These are phyloP conservation scores for Alternaria alternata DNA, from an alignment of 2,329 filamentous ascomycete genomes.

Conservation along the genomic window DNA sequence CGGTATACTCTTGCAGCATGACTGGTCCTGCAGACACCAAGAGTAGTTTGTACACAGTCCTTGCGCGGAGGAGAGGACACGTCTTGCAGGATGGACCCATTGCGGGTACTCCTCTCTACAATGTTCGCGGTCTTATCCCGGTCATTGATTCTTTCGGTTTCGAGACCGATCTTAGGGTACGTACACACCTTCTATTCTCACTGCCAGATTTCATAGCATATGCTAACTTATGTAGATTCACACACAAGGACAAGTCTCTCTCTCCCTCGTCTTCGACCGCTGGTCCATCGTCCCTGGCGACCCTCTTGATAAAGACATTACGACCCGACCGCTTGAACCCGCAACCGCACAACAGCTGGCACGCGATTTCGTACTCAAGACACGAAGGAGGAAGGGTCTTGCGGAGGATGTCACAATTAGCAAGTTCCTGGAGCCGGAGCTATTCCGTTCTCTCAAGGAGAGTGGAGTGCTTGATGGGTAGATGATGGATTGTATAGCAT, in stretches of 20 bases:
- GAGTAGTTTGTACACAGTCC: conserved; percentile 87
- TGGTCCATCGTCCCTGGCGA: conserved; percentile 97
- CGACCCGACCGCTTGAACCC: conserved; percentile 83
- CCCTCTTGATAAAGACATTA: conserved; percentile 86
- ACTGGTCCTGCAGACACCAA: conserved; percentile 91
- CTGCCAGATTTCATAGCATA: neutral
- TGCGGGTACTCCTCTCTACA: conserved; percentile 91
- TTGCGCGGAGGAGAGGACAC: conserved; percentile 87
- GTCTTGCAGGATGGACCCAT: conserved; percentile 94
- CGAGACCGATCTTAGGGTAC: conserved; percentile 84
- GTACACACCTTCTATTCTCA: conserved; percentile 25
- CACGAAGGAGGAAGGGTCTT: conserved; percentile 87
- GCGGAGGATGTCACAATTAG: conserved; percentile 95
- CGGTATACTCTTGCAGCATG: conserved; percentile 91
- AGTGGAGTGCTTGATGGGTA: conserved; percentile 80
- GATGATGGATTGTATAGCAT: conserved; percentile 17
- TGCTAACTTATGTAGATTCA: conserved; percentile 67
- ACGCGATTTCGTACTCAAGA: conserved; percentile 96
- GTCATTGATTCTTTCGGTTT: conserved; percentile 98
- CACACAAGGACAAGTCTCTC: conserved; percentile 89
- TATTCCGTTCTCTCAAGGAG: conserved; percentile 87
- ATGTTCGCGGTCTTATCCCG: conserved; percentile 87
- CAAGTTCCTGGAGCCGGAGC: conserved; percentile 94
- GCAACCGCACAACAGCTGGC: conserved; percentile 89
- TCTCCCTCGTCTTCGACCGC: conserved; percentile 91